Conservation (phyloP, 106 monocot species). For the Platanthera zijinensis region DNA sequence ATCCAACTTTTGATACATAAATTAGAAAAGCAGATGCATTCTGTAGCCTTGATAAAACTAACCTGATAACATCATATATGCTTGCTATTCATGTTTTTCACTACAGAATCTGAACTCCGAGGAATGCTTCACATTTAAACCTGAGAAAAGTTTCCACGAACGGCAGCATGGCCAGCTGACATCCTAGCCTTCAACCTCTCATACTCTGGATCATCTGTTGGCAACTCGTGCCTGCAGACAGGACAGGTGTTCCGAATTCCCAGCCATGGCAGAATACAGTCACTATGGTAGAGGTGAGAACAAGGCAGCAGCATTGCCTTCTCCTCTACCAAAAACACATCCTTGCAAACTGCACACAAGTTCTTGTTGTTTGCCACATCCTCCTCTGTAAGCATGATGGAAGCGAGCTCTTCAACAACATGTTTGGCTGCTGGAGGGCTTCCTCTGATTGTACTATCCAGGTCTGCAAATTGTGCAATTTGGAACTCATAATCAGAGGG, state of each 20-base stretch:
- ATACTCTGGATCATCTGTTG: constrained; percentile 41
- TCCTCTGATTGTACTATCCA: not conserved
- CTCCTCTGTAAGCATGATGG: constrained; percentile 11
- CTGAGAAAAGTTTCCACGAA: not conserved
- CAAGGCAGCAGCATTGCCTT: constrained; percentile 23
- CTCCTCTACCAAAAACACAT: constrained; percentile 16
- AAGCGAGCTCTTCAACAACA: constrained; percentile 26
- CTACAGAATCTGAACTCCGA: not conserved
- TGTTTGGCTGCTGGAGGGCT: constrained; percentile 25
- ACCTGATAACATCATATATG: not conserved
- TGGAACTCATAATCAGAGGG: constrained; percentile 1
- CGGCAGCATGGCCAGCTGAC: not conserved
- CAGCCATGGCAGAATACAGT: constrained; percentile 37
- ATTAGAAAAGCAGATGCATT: not conserved
- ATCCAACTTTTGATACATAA: not conserved
- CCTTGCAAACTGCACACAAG: constrained; percentile 45
- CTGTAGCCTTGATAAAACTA: not conserved
- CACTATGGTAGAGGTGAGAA: constrained; percentile 26
- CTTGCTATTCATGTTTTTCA: not conserved
- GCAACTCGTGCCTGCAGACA: constrained; percentile 40
- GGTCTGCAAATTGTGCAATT: constrained; percentile 2
- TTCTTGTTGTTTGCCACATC: constrained; percentile 3
- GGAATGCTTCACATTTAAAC: not conserved
- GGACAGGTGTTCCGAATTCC: constrained; percentile 32
- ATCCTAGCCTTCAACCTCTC: constrained; percentile 14